Base-by-base conservation (phyloP, 129 eudicot genomes). In the Heracleum sosnowskyi region DNA sequence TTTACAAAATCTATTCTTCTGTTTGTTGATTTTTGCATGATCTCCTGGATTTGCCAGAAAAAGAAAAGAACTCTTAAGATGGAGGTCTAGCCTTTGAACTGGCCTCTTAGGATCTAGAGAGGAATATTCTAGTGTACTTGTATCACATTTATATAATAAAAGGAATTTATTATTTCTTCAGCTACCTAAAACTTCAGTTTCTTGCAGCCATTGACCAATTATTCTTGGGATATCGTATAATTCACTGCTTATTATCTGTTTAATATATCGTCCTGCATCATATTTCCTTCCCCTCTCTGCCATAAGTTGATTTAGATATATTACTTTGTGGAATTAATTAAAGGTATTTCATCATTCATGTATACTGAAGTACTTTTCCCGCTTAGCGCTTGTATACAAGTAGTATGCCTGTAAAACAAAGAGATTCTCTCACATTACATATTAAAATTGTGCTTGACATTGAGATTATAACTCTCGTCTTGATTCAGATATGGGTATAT, bases 401-500 rank as follows among this genome's bases (percentile, higher is more conserved):
- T 53, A 22, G 28, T 53, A 53, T 20, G 26, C 28, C 24, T 53
- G 22, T 53, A 1, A 20, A 53, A 24, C 62, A 53, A 53, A 53
- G 62, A 20, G 28, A 53, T 53, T 24, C 7, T 2, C 62, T 22
- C 28, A 53, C 8, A 5, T 53, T 20, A 53, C 28, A 20, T 53
- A 53, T 53, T 9, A 53, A 53, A 53, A 24, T 24, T 53, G 29
- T 53, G 28, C 63, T 22, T 53, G 63, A 53, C 63, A 53, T 53
- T 53, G 63, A 53, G 63, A 53, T 49, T 49, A 24, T 53, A 53
- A 53, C 29, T 53, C n/a, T 53, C 22, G 9, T 62, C 49, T 69
- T 45, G 60, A 57, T 79, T 80, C 85, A 93, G 98, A 82, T 93
- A 80, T 93, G 98, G 98, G 85, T 91, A 34, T 93, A 93, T 69